Conservation (phyloP, 345 rosid genomes). For the Dipteronia sinensis region DNA sequence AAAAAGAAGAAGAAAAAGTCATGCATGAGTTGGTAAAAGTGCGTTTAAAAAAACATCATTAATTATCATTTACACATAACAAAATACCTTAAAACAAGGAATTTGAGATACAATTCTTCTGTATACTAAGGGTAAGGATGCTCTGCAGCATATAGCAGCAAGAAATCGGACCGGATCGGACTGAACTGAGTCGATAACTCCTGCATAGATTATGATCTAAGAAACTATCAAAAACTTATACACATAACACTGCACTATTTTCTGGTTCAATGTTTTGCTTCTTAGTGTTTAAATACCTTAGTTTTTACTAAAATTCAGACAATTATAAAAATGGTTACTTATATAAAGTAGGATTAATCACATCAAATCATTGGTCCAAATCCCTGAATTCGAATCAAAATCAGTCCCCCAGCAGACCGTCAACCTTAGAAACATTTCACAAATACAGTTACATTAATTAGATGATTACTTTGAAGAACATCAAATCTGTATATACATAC, state of each 20-base stretch:
- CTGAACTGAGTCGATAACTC: conserved; percentile 6
- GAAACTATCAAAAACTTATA: not conserved
- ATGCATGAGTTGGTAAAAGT: not conserved
- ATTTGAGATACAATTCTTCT: conserved; percentile 4
- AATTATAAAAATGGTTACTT: not conserved
- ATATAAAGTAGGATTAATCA: conserved; percentile 9
- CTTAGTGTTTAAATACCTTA: not conserved
- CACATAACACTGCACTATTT: not conserved
- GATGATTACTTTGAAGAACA: conserved; percentile 17
- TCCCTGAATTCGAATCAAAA: not conserved
- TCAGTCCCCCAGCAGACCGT: not conserved
- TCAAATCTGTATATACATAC: not conserved
- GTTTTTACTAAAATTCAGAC: conserved; percentile 5
- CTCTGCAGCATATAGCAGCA: not conserved
- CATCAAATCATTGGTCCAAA: conserved; percentile 20
- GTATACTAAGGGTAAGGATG: not conserved
- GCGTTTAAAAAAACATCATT: not conserved
- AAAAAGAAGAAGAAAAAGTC: no score
- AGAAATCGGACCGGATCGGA: not conserved
- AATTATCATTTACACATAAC: conserved; percentile 2
- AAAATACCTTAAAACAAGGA: not conserved
- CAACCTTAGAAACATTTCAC: not conserved
- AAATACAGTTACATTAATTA: not conserved
- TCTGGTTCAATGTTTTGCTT: not conserved
- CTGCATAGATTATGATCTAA: conserved; percentile 5